Evolutionary conservation across 78 protist species (phyloP), one percentile per base, ranked within the genome.

Genomic region (Polysphondylium violaceum): DNA sequence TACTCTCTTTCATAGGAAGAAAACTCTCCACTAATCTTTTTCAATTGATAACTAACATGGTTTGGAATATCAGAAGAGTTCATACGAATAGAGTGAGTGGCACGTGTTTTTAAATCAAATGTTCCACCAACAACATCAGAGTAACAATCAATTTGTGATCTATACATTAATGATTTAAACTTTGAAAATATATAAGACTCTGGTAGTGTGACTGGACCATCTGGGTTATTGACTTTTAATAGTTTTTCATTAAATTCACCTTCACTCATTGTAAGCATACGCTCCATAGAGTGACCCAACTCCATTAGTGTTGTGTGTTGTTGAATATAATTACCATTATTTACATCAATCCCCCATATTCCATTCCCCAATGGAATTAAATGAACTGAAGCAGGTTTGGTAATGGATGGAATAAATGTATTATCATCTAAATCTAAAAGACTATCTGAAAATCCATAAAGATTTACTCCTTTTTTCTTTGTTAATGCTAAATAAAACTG

Each of bases 41-140:
- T 44, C 31, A 83, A 29, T 55, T 59, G 73, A 27, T 83, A 74
- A 5, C 58, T 40, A 2, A 83, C 6, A 41, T 12, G 23, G n/a
- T 31, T 44, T 6, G 23, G 19, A 16, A 43, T 12, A 1, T 72
- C 44, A 0, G 36, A 0, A 11, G 14, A 9, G 41, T 89, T 50
- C 35, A 53, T n/a, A 40, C 96, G 86, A 78, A 94, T 94, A 36
- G 74, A 50, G 1, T 31, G 44, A 0, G 93, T 90, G 23, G 96
- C 94, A 29, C 96, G 58, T 4, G 96, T 90, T 58, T 94, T 94
- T 44, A 94, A 51, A 72, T 94, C 96, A 64, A 94, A 94, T 41
- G 93, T 86, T n/a, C 86, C 53, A 35, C 38, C 38, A 3, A 88
- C 7, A 29, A 44, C 25, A 8, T 87, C 94, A 0, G 86, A 72